Evolutionary conservation across 2,329 filamentous ascomycete genomes (phyloP).

Genomic region (Talaromyces funiculosus): DNA sequence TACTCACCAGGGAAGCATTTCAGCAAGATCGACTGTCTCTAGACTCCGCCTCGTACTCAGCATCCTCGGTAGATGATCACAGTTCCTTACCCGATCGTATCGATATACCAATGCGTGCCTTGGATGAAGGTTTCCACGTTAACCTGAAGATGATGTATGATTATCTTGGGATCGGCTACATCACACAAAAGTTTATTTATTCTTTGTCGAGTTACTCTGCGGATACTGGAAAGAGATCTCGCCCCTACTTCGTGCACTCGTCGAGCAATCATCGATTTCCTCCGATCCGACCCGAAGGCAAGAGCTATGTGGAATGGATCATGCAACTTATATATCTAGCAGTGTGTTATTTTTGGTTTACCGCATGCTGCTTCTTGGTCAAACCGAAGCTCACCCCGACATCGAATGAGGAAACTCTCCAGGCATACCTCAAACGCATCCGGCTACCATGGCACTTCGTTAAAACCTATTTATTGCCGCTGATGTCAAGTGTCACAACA

Average conservation of each 20-base stretch:
- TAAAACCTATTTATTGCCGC: constrained; percentile 47
- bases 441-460: neutral
- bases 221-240: neutral
- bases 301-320: neutral
- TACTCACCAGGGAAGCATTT: neutral
- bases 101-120: neutral
- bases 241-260: neutral
- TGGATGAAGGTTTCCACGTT: neutral
- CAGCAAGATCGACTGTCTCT: neutral
- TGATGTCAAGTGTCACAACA: constrained; percentile 46
- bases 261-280: neutral
- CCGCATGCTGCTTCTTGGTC: neutral
- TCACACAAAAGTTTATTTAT: neutral
- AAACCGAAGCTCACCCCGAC: neutral
- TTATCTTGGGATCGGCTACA: neutral
- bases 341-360: neutral
- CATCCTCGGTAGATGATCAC: neutral
- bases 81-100: neutral
- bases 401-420: neutral
- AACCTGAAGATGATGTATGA: neutral
- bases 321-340: neutral
- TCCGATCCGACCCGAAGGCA: neutral
- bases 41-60: neutral
- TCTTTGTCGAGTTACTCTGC: neutral
- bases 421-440: neutral